These are phyloP conservation scores for Calcarisporium arbuscula DNA, from an alignment of 2,329 filamentous ascomycete genomes.

Conservation along the genomic window DNA sequence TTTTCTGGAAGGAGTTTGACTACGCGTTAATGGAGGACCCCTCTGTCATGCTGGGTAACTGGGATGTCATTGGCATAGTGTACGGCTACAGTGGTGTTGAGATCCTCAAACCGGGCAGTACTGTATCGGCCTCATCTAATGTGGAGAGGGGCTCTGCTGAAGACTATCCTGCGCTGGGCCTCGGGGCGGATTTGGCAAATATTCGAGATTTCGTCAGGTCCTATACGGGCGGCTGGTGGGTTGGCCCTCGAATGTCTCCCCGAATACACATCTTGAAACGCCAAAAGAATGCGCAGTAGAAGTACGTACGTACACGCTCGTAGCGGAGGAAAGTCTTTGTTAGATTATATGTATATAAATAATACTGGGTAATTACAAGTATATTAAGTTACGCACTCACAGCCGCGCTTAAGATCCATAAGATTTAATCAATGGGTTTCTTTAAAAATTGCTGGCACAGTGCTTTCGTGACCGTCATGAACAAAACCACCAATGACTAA, in stretches of 20 bases:
- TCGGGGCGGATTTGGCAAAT: conserved; percentile 32
- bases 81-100: conserved; percentile 55
- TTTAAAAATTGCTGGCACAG: too few relatives aligned
- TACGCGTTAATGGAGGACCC: conserved; percentile 54
- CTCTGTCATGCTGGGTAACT: conserved; percentile 38
- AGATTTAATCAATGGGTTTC: too few relatives aligned
- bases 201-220: conserved; percentile 35
- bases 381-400: too few relatives aligned
- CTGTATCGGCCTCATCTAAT: conserved; percentile 6
- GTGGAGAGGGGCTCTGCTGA: conserved; percentile 4
- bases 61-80: conserved; percentile 51
- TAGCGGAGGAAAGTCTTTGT: too few relatives aligned
- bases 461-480: too few relatives aligned
- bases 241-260: conserved; percentile 55
- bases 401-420: too few relatives aligned
- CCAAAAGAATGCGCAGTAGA: conserved; percentile 9
- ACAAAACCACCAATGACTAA: too few relatives aligned
- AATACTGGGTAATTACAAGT: not conserved
- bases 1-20: conserved; percentile 59
- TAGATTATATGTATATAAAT: conserved; percentile 1
- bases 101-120: conserved; percentile 46
- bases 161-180: conserved; percentile 33
- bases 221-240: conserved; percentile 56
- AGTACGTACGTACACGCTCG: too few relatives aligned
- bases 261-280: conserved; percentile 44